A percentile compares a stretch with the other conserved stretches of the same genome.
Conservation (phyloP, 176 grass and related monocot species). For the Microstegium vimineum region DNA sequence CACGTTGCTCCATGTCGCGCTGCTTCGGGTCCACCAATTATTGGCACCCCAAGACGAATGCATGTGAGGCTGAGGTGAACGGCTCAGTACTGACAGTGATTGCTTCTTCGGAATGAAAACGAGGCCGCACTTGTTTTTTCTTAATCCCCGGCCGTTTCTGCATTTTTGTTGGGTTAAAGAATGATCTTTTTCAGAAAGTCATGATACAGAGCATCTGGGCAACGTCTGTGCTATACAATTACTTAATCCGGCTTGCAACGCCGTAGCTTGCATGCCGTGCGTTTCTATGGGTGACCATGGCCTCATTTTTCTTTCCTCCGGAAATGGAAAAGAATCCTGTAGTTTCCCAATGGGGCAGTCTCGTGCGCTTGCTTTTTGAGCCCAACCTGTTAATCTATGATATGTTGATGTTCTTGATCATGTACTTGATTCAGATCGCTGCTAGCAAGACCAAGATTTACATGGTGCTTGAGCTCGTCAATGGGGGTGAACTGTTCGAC, state of each 20-base stretch:
- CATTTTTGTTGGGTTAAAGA: background rate
- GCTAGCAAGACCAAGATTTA: constrained; percentile 96
- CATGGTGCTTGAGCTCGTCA: constrained; percentile 86
- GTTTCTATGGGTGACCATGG: background rate
- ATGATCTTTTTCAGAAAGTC: background rate
- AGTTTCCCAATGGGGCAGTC: background rate
- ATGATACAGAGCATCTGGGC: background rate
- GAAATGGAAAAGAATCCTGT: background rate
- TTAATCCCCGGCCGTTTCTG: background rate
- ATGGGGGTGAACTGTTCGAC: constrained; percentile 81
- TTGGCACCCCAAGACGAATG: background rate
- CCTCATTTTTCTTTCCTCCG: too few species aligned
- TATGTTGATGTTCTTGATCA: background rate
- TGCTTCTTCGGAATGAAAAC: background rate
- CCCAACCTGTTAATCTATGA: background rate
- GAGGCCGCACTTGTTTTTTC: background rate
- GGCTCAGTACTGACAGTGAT: background rate
- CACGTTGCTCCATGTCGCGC: background rate
- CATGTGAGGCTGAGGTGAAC: background rate
- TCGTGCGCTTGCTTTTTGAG: background rate
- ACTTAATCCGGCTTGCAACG: background rate
- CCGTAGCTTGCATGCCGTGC: background rate
- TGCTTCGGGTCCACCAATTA: constrained; percentile 6
- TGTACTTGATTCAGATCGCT: constrained; percentile 45
- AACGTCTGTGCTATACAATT: background rate